Conservation (phyloP, 345 rosid genomes). For the Arabidopsis suecica region DNA sequence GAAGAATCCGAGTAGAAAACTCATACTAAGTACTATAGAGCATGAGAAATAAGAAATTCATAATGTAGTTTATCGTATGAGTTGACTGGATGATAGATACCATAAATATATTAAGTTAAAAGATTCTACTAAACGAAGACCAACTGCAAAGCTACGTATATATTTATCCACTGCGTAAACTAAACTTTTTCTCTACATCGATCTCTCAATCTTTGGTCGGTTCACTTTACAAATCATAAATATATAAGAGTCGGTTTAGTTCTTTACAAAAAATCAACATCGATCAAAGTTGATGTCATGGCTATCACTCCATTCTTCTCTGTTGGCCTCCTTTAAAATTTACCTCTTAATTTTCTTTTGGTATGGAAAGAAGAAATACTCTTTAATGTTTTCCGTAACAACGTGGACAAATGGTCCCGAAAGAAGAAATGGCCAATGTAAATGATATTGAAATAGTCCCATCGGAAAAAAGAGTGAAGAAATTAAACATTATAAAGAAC, state of each 20-base stretch:
- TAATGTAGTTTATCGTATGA: background rate
- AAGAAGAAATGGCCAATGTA: slow-evolving; percentile 44
- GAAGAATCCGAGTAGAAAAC: no score
- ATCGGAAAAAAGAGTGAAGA: background rate
- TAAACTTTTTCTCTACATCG: background rate
- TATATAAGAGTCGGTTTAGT: background rate
- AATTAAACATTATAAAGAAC: background rate
- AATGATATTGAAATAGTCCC: slow-evolving; percentile 27
- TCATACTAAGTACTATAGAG: no score
- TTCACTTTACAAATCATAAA: slow-evolving; percentile 11
- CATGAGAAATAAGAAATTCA: background rate
- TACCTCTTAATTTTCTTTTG: background rate
- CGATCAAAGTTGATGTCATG: background rate
- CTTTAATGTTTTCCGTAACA: slow-evolving; percentile 20
- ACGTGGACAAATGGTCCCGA: slow-evolving; percentile 43
- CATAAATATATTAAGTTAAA: background rate
- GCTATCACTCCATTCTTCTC: slow-evolving; percentile 9
- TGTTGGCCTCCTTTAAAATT: background rate
- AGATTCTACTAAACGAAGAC: background rate
- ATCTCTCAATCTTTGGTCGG: slow-evolving; percentile 31
- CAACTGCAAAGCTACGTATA: background rate
- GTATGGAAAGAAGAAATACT: background rate
- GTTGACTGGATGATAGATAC: background rate
- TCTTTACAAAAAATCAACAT: slow-evolving; percentile 1
- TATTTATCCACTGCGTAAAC: background rate